These are phyloP conservation scores for Kazachstania bromeliacearum DNA, from an alignment of 805 yeast genomes.

Conservation along the genomic window DNA sequence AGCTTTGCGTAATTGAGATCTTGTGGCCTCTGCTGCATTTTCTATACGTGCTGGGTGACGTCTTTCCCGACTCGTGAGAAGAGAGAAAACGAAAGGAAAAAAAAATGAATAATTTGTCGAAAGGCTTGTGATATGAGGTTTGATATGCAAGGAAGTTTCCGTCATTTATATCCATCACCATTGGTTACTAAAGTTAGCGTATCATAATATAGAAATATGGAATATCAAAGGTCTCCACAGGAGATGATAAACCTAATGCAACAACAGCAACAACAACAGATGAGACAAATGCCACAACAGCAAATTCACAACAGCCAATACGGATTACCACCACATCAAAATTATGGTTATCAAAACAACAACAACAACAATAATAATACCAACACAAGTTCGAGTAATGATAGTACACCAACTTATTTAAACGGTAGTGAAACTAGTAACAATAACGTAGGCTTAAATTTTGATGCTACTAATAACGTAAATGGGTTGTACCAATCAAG, in stretches of 20 bases:
- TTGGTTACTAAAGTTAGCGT: no score
- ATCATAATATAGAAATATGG: background rate
- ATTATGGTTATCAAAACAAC: no score
- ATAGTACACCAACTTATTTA: background rate
- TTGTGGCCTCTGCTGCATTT: no score
- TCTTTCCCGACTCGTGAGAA: no score
- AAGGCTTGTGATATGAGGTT: no score
- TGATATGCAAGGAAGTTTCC: no score
- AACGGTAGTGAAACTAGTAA: background rate
- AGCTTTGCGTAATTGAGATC: no score
- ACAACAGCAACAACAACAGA: constrained; percentile 2
- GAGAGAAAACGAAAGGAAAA: no score
- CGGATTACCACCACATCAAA: no score
- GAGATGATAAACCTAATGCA: constrained; percentile 22
- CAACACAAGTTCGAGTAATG: background rate
- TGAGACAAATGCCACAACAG: background rate
- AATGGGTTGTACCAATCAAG: background rate
- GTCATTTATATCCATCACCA: no score
- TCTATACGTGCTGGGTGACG: no score
- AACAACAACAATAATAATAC: background rate
- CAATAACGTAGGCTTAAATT: background rate
- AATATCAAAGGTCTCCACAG: constrained; percentile 1
- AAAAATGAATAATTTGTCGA: no score
- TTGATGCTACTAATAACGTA: background rate
- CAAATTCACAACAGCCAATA: constrained; percentile 1